phyloP scores from a whole-genome alignment of 148 eudicot genomes.

The Beta vulgaris region DNA sequence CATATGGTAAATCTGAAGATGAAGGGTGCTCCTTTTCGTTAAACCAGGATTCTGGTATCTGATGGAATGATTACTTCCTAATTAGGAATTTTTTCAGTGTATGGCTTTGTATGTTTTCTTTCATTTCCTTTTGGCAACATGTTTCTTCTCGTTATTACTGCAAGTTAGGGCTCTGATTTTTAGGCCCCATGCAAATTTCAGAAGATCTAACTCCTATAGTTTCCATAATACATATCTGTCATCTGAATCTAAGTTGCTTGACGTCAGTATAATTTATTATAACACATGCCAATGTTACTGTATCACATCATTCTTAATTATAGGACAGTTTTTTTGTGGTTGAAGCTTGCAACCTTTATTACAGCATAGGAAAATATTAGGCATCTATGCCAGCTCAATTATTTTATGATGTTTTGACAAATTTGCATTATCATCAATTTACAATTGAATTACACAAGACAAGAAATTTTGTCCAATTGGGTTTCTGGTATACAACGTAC shows the following conservation, averaged over 20 bases:
- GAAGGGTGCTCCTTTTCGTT: not conserved
- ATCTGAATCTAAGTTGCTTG: not conserved
- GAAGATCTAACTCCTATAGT: no score
- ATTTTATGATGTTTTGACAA: not conserved
- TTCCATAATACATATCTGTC: not conserved
- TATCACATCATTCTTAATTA: no score
- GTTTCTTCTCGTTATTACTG: not conserved
- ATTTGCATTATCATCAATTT: no score
- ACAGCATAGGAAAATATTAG: no score
- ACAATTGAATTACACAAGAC: not conserved
- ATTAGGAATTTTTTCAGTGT: not conserved
- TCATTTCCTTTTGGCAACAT: no score
- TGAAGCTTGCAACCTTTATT: no score
- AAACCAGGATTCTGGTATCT: not conserved
- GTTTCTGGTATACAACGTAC: not conserved
- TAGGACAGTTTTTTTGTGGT: no score
- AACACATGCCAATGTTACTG: no score
- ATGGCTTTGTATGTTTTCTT: not conserved
- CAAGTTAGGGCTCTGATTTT: not conserved
- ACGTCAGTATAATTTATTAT: not conserved
- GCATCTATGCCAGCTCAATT: not conserved
- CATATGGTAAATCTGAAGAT: conserved; percentile 4
- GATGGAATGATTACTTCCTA: not conserved
- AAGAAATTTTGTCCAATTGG: no score
- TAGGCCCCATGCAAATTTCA: no score